A percentile compares a stretch with the other conserved stretches of the same genome.
Conservation (phyloP, 345 rosid species). For the Brassica napus region Da-Ae NC_063448.1:55465501-55466000, state of each 20-base stretch:
- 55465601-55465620: conserved; percentile 99
- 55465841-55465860: conserved; percentile 81
- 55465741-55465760: conserved; percentile 96
- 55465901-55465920: conserved; percentile 50
- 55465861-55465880: conserved; percentile 78
- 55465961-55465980: conserved; percentile 48
- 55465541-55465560: conserved; percentile 80
- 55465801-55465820: conserved; percentile 77
- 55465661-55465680: not conserved
- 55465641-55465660: no score
- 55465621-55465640: conserved; percentile 18
- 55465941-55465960: conserved; percentile 59
- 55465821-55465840: conserved; percentile 66
- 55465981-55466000: conserved; percentile 7
- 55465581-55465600: conserved; percentile 95
- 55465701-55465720: conserved; percentile 98
- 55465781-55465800: conserved; percentile 72
- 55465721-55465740: conserved; percentile 80
- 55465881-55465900: conserved; percentile 64
- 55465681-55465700: conserved; percentile 68
- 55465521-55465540: conserved; percentile 67
- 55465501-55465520: conserved; percentile 76
- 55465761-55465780: conserved; percentile 87
- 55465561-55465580: conserved; percentile 98
- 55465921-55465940: conserved; percentile 54